A percentile compares a stretch with the other conserved stretches of the same genome.
Evolutionary conservation across 768 basidiomycete species (phyloP).

Genomic region (Lentinula boryana): DNA sequence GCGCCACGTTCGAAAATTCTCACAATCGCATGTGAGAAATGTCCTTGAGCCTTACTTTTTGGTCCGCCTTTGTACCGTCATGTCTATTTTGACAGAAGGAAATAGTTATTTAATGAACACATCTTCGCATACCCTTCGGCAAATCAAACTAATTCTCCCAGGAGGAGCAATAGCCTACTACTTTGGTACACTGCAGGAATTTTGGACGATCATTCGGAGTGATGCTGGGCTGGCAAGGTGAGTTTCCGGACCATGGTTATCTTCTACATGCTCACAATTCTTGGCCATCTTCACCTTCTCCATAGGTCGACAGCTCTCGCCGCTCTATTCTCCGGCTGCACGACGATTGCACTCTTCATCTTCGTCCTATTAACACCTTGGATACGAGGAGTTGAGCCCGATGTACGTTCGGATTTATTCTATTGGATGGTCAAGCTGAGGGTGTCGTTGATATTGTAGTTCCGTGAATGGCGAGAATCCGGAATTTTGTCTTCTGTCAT

Average conservation of each 20-base stretch:
- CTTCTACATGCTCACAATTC: background rate
- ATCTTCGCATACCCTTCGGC: slow-evolving; percentile 52
- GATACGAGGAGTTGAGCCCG: slow-evolving; percentile 59
- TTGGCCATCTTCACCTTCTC: background rate
- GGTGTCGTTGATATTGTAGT: slow-evolving; percentile 33
- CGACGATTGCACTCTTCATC: slow-evolving; percentile 66
- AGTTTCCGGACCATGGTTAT: slow-evolving; percentile 15
- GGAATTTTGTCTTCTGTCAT: slow-evolving; percentile 63
- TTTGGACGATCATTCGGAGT: slow-evolving; percentile 33
- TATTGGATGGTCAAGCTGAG: background rate
- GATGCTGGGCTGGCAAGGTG: slow-evolving; percentile 46
- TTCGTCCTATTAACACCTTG: slow-evolving; percentile 67
- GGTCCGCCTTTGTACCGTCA: background rate
- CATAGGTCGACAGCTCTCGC: slow-evolving; percentile 47
- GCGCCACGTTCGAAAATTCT: background rate
- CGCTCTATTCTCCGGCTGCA: slow-evolving; percentile 47
- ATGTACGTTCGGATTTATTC: slow-evolving; percentile 40
- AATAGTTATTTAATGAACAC: background rate
- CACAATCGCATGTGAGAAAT: background rate
- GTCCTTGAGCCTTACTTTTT: background rate
- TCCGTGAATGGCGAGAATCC: slow-evolving; percentile 69
- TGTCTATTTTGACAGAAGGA: background rate
- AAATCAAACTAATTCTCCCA: slow-evolving; percentile 75
- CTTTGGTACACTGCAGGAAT: slow-evolving; percentile 47
- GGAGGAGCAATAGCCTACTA: slow-evolving; percentile 59